A percentile compares a stretch with the other conserved stretches of the same genome.
These are phyloP conservation scores for Astragalus membranaceus DNA, from an alignment of 306 rosid genomes.

Conservation along the genomic window DNA sequence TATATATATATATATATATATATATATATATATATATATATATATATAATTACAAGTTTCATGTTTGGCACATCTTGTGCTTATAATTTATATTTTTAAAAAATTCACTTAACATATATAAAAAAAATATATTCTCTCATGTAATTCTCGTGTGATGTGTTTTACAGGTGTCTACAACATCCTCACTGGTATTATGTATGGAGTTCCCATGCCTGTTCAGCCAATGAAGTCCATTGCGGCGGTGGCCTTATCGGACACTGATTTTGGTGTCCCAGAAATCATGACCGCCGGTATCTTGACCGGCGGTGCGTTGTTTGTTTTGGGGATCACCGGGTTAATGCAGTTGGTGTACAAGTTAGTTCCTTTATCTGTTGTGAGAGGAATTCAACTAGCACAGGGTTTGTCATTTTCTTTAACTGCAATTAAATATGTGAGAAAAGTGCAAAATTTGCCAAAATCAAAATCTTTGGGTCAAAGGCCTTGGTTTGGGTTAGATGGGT, in stretches of 20 bases:
- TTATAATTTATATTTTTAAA: too few relatives aligned
- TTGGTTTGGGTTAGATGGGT: conserved; percentile 30
- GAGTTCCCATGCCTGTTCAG: conserved; percentile 29
- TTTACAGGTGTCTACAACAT: conserved; percentile 17
- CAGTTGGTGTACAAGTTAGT: conserved; percentile 14
- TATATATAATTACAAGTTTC: too few relatives aligned
- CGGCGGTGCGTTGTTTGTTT: conserved; percentile 8
- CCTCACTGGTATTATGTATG: conserved; percentile 22
- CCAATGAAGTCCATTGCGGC: conserved; percentile 33
- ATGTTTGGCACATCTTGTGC: too few relatives aligned
- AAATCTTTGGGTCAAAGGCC: conserved; percentile 13
- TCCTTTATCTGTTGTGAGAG: conserved; percentile 26
- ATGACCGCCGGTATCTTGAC: conserved; percentile 23
- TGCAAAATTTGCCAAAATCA: conserved; percentile 21
- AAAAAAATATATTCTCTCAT: too few relatives aligned
- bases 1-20: too few relatives aligned
- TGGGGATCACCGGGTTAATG: conserved; percentile 25
- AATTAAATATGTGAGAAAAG: conserved; percentile 13
- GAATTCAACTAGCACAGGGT: conserved; percentile 31
- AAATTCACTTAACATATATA: too few relatives aligned
- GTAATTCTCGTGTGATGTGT: background rate
- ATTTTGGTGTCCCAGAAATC: conserved; percentile 15
- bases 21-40: too few relatives aligned
- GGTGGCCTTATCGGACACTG: conserved; percentile 7
- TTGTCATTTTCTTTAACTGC: conserved; percentile 27